Evolutionary conservation across 1,139 yeast species (phyloP).

Genomic region (Blastobotrys raffinosifermentans): DNA sequence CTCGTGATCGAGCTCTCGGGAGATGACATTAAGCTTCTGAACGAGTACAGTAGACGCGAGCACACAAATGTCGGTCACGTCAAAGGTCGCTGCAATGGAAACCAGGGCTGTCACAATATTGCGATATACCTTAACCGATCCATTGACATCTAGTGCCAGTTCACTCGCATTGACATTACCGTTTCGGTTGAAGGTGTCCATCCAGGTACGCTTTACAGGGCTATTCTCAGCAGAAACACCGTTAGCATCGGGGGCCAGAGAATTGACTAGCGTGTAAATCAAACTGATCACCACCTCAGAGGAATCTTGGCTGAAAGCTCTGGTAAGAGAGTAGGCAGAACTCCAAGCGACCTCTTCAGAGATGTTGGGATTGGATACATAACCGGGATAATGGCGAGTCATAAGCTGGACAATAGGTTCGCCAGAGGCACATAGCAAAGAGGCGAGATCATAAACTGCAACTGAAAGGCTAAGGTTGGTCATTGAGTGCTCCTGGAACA

Average conservation of each 20-base stretch:
- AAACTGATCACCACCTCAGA: slow-evolving; percentile 78
- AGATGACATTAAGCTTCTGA: slow-evolving; percentile 60
- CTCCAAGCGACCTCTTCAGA: slow-evolving; percentile 22
- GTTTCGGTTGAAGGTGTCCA: neutral
- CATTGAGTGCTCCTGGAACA: slow-evolving; percentile 30
- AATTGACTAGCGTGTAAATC: slow-evolving; percentile 75
- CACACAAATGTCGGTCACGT: slow-evolving; percentile 71
- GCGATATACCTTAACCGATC: slow-evolving; percentile 14
- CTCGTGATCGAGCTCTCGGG: slow-evolving; percentile 35
- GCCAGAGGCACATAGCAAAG: slow-evolving; percentile 45
- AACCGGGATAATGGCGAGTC: slow-evolving; percentile 29
- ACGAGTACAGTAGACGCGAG: slow-evolving; percentile 76
- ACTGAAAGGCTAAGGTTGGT: slow-evolving; percentile 37
- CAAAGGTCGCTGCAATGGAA: slow-evolving; percentile 61
- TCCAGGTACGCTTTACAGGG: slow-evolving; percentile 3
- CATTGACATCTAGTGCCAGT: slow-evolving; percentile 14
- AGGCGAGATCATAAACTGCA: slow-evolving; percentile 48
- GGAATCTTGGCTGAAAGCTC: slow-evolving; percentile 36
- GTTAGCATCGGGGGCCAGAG: slow-evolving; percentile 48
- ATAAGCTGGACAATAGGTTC: slow-evolving; percentile 29
- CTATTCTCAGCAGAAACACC: slow-evolving; percentile 25
- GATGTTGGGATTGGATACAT: slow-evolving; percentile 41
- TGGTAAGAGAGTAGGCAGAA: slow-evolving; percentile 38
- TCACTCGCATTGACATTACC: neutral
- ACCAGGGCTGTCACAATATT: slow-evolving; percentile 68